Conservation (phyloP, 2,329 filamentous ascomycete species). For the Diaporthe ilicicola region DNA sequence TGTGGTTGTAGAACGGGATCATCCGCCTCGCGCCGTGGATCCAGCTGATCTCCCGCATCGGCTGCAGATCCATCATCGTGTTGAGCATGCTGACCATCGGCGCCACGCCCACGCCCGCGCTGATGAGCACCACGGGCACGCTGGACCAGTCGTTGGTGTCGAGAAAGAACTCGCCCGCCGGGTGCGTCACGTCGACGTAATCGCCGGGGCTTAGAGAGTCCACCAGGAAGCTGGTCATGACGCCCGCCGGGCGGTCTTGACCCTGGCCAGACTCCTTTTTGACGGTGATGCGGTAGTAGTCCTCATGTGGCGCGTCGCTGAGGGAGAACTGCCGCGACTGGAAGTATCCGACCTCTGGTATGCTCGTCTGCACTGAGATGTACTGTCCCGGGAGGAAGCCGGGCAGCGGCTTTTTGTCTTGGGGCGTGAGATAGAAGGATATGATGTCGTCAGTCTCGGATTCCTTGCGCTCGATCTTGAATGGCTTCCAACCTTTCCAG, state of each 20-base stretch:
- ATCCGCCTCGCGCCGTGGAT: conserved; percentile 64
- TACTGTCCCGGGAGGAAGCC: conserved; percentile 76
- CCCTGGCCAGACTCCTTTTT: conserved; percentile 67
- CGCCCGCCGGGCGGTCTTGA: conserved; percentile 52
- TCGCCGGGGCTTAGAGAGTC: conserved; percentile 69
- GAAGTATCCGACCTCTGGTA: conserved; percentile 64
- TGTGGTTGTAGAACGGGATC: conserved; percentile 62
- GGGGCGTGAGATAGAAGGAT: conserved; percentile 74
- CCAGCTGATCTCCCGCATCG: conserved; percentile 62
- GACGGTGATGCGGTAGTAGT: conserved; percentile 75
- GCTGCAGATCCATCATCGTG: conserved; percentile 55
- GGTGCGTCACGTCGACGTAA: conserved; percentile 71
- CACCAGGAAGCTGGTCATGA: conserved; percentile 76
- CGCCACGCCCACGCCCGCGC: conserved; percentile 67
- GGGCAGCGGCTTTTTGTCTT: conserved; percentile 68
- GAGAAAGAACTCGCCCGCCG: conserved; percentile 68
- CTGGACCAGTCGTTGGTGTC: conserved; percentile 50
- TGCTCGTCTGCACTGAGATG: conserved; percentile 67
- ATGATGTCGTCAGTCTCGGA: conserved; percentile 74
- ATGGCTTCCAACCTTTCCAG: conserved; percentile 75
- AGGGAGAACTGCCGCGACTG: conserved; percentile 79
- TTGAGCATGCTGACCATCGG: conserved; percentile 70
- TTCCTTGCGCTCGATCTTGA: conserved; percentile 71
- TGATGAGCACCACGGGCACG: conserved; percentile 66
- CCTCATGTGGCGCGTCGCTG: conserved; percentile 67